Conservation (phyloP, 2,329 filamentous ascomycete species). For the Ophiostoma angusticollis region DNA sequence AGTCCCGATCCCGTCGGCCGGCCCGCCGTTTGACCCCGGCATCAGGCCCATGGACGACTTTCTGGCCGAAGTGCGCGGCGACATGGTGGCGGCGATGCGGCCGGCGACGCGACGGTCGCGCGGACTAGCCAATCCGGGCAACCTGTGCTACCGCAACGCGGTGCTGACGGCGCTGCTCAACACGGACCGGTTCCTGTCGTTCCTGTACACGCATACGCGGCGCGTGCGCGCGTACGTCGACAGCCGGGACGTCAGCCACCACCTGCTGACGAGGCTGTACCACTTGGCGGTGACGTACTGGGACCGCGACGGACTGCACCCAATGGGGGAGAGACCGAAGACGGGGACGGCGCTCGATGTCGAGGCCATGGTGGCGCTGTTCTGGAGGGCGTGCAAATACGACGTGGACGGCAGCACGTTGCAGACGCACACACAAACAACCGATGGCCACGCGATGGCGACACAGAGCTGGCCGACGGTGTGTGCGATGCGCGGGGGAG, state of each 20-base stretch:
- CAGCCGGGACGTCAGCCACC: background rate
- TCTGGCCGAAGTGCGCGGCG: constrained; percentile 5
- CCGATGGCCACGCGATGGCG: background rate
- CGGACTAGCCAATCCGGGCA: constrained; percentile 7
- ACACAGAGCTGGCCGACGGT: background rate
- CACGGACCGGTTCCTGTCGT: constrained; percentile 10
- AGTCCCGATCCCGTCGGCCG: constrained; percentile 5
- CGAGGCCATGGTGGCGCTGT: background rate
- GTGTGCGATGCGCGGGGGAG: background rate
- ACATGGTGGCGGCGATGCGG: constrained; percentile 7
- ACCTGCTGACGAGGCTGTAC: constrained; percentile 11
- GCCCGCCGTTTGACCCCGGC: constrained; percentile 1
- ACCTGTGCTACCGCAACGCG: constrained; percentile 14
- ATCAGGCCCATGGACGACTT: constrained; percentile 1
- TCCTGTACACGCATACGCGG: constrained; percentile 5
- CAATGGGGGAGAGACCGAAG: background rate
- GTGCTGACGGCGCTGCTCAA: constrained; percentile 11
- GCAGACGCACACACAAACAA: background rate
- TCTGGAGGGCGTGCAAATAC: constrained; percentile 11
- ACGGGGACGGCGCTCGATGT: background rate
- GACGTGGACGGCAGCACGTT: background rate
- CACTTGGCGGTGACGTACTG: constrained; percentile 12
- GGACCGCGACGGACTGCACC: constrained; percentile 4
- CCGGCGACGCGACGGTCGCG: background rate
- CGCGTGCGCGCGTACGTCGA: background rate